Evolutionary conservation across 2,329 filamentous ascomycete genomes (phyloP).

Genomic region (Pseudocercospora eumusae): DNA sequence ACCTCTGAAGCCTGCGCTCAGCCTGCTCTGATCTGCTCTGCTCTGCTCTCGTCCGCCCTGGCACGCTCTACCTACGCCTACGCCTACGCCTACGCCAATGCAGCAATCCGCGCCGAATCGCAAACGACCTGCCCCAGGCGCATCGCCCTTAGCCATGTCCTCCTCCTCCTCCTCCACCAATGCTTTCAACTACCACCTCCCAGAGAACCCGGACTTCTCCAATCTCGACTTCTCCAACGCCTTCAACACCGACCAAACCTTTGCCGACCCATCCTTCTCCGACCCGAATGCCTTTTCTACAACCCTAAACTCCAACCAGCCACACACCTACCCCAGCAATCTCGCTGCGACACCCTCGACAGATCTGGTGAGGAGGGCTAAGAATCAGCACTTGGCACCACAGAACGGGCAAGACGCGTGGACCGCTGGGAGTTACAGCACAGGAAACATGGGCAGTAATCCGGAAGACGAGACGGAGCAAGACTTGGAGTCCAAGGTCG

Average conservation of each 20-base stretch:
- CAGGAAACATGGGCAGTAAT: slow-evolving; percentile 43
- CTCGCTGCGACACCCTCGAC: slow-evolving; percentile 38
- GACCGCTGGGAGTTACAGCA: slow-evolving; percentile 38
- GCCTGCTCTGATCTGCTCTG: not conserved
- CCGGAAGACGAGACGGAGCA: slow-evolving; percentile 71
- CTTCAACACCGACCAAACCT: slow-evolving; percentile 35
- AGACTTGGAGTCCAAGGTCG: slow-evolving; percentile 74
- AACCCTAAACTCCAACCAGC: slow-evolving; percentile 34
- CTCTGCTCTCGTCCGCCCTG: too few species aligned
- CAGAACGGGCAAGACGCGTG: slow-evolving; percentile 41
- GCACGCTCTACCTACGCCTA: not conserved
- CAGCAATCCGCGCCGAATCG: slow-evolving; percentile 40
- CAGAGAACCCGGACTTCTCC: slow-evolving; percentile 45
- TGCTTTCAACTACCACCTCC: slow-evolving; percentile 44
- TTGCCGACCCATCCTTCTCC: slow-evolving; percentile 43
- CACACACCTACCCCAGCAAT: slow-evolving; percentile 29
- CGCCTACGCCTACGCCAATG: slow-evolving; percentile 16
- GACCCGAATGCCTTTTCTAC: slow-evolving; percentile 39
- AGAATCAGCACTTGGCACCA: slow-evolving; percentile 50
- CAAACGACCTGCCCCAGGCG: slow-evolving; percentile 74
- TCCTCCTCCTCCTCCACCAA: slow-evolving; percentile 22
- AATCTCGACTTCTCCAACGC: slow-evolving; percentile 36
- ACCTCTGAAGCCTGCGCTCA: not conserved
- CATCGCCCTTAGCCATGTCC: slow-evolving; percentile 58
- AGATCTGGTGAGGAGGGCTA: slow-evolving; percentile 50